Conservation (phyloP, 2,329 filamentous ascomycete genomes). For the Coniochaeta sp. region DNA sequence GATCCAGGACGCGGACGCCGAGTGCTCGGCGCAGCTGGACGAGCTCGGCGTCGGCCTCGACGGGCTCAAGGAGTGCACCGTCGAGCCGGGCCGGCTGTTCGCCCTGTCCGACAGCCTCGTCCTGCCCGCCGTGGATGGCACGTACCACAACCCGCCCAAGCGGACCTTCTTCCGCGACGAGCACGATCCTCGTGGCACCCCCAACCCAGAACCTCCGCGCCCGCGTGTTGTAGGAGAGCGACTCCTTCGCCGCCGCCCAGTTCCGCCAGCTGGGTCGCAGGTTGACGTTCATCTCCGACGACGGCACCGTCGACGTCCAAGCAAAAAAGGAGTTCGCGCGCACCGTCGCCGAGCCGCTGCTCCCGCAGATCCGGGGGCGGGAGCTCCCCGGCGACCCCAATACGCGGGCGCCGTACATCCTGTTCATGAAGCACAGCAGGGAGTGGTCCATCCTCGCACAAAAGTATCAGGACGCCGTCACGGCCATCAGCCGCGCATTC, state of each 20-base stretch:
- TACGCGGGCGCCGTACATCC: slow-evolving; percentile 43
- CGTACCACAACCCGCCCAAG: slow-evolving; percentile 47
- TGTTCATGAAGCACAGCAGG: slow-evolving; percentile 45
- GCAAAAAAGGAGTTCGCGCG: slow-evolving; percentile 39
- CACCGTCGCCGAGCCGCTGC: slow-evolving; percentile 39
- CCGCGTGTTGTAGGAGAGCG: slow-evolving; percentile 43
- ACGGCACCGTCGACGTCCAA: slow-evolving; percentile 7
- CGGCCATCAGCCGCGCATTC: slow-evolving; percentile 47
- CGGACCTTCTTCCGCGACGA: slow-evolving; percentile 43
- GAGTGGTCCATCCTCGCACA: slow-evolving; percentile 43
- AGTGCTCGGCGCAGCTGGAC: slow-evolving; percentile 40
- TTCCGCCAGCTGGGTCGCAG: slow-evolving; percentile 42
- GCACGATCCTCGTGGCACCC: slow-evolving; percentile 40
- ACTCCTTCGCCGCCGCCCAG: slow-evolving; percentile 35
- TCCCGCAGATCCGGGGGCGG: slow-evolving; percentile 42
- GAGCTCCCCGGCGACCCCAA: slow-evolving; percentile 46
- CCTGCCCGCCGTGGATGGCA: slow-evolving; percentile 43
- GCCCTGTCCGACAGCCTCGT: slow-evolving; percentile 44
- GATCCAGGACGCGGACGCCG: slow-evolving; percentile 41
- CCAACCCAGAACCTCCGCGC: slow-evolving; percentile 43
- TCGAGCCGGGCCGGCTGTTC: slow-evolving; percentile 45
- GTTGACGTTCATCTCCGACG: slow-evolving; percentile 27
- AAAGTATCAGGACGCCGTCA: slow-evolving; percentile 46
- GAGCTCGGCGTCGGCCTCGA: slow-evolving; percentile 43
- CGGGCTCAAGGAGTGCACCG: slow-evolving; percentile 44